Evolutionary conservation across 306 rosid genomes (phyloP), one percentile per base, ranked within the genome.

Genomic region (Arachis hypogaea): DNA sequence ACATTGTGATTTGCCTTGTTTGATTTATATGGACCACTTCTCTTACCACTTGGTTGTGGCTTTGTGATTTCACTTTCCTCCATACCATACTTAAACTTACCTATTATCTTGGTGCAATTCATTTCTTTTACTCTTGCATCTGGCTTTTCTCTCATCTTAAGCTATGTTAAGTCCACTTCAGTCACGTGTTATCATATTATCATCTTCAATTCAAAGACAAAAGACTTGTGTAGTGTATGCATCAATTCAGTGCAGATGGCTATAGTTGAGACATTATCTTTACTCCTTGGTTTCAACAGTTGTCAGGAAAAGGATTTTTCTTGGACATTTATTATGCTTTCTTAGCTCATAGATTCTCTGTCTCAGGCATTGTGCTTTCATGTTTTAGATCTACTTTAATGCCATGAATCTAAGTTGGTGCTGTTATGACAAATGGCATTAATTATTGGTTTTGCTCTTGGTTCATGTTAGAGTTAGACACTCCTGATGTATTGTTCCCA

Each of bases 1-100:
- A 82, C 81, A 73, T 67, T 71, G 55, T 82, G 69, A 52, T 75
- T 72, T 52, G 3, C 4, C 29, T 51, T 67, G 55, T 33, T 33
- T 84, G 77, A 71, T 65, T 79, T 71, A 14, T 68, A 68, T 83
- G 93, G 98, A 88, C 94, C 95, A 88, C 90, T 65, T 14, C 90
- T 33, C 38, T 33, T 33, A 33, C 38, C 85, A 71, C 84, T 63
- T 59, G 38, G 14, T 16, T 74, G 80, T 72, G 41, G 16, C 28
- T 51, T 52, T 11, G 60, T 74, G 33, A 59, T 75, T 57, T 40
- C 59, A 41, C 36, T 69, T 80, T 80, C 76, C 86, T 83, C 84
- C 59, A 33, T 74, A 57, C 66, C 38, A 70, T 8, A 11, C 5
- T 52, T n/a, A 56, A 46, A 11, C 4, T 52, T n/a, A 56, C 18